These are phyloP conservation scores for Melocanna baccifera DNA, from an alignment of 176 grass and related monocot genomes.

Conservation along the genomic window DNA sequence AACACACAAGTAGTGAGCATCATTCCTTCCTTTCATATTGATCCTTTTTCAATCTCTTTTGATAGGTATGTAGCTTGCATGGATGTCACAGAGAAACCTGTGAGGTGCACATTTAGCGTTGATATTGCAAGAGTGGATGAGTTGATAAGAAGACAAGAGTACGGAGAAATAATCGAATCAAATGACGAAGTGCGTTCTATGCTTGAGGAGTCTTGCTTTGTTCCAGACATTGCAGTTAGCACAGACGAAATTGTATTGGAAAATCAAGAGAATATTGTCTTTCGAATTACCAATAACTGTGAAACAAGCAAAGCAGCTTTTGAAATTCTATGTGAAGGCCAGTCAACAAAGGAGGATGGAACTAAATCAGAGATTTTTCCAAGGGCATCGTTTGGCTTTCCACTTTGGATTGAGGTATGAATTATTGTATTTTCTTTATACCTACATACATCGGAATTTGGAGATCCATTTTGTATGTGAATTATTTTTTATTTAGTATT, in stretches of 20 bases:
- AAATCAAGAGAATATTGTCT: slow-evolving; percentile 64
- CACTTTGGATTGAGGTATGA: slow-evolving; percentile 89
- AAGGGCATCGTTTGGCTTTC: slow-evolving; percentile 87
- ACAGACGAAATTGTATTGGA: slow-evolving; percentile 65
- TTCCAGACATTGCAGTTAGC: slow-evolving; percentile 80
- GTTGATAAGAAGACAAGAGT: slow-evolving; percentile 77
- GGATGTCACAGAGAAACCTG: slow-evolving; percentile 91
- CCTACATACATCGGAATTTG: background rate
- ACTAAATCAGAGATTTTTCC: slow-evolving; percentile 56
- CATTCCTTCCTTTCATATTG: slow-evolving; percentile 32
- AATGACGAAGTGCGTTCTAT: slow-evolving; percentile 61
- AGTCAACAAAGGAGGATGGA: slow-evolving; percentile 55
- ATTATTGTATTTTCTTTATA: background rate
- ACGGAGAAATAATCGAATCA: slow-evolving; percentile 71
- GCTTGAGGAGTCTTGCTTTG: slow-evolving; percentile 59
- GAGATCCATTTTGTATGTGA: background rate
- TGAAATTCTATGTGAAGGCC: slow-evolving; percentile 70
- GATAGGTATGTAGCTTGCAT: slow-evolving; percentile 92
- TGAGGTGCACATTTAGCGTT: slow-evolving; percentile 87
- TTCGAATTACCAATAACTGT: slow-evolving; percentile 70
- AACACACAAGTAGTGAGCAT: too few relatives aligned
- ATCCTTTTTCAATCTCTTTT: slow-evolving; percentile 22
- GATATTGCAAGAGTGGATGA: slow-evolving; percentile 88
- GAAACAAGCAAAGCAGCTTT: slow-evolving; percentile 72
- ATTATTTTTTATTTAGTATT: background rate